A percentile compares a stretch with the other conserved stretches of the same genome.
phyloP scores from a whole-genome alignment of 306 rosid species.

The Castanea sativa region DNA sequence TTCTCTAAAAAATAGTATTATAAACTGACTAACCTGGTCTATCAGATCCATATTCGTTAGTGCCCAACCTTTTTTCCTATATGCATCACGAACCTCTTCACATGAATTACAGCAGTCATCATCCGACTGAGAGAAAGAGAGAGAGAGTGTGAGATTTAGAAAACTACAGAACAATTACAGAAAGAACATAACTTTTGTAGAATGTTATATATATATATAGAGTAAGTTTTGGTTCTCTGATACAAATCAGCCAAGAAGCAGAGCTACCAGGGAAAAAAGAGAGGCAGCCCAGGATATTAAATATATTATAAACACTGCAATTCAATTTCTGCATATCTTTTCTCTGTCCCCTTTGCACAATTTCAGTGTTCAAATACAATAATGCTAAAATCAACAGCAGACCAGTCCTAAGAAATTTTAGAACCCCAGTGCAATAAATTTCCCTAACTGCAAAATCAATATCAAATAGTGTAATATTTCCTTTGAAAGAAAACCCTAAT shows the following conservation, averaged over 20 bases:
- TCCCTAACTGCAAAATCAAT: no score
- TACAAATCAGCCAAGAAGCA: conserved; percentile 9
- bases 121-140: conserved; percentile 62
- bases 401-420: background rate
- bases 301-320: background rate
- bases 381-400: background rate
- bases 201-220: background rate
- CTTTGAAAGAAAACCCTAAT: no score
- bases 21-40: conserved; percentile 68
- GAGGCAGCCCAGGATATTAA: background rate
- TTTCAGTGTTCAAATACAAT: background rate
- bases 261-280: conserved; percentile 8
- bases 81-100: conserved; percentile 92
- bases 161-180: conserved; percentile 2
- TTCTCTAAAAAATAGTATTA: background rate
- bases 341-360: background rate
- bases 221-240: conserved; percentile 8
- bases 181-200: background rate
- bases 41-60: conserved; percentile 72
- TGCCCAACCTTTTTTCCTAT: conserved; percentile 90
- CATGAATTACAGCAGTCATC: conserved; percentile 86
- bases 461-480: no score
- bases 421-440: background rate
- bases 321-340: conserved; percentile 3
- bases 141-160: conserved; percentile 18